Base-by-base conservation (phyloP, 352 stramenopile species). In the Pythium folliculosum region DNA sequence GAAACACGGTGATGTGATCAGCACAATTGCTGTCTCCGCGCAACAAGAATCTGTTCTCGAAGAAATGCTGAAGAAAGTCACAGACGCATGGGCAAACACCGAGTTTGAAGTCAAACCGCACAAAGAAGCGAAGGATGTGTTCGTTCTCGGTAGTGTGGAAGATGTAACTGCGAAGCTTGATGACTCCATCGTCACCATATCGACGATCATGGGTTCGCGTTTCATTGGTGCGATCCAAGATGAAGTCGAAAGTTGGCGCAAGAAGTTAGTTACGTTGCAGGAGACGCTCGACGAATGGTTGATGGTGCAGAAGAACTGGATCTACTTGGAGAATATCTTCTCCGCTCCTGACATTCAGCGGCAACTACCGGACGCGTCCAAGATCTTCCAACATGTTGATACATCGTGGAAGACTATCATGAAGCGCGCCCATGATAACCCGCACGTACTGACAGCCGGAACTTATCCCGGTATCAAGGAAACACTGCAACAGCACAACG, bases 21-120 rank as follows among this genome's bases (percentile, higher is more conserved):
- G 80, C 25, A 73, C 77, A 5, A 88, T 97, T 40, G 85, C 91
- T 0, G 91, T 95, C 1, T 77, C 90, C 0, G 91, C 94, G 0
- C 88, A 97, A 56, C 92, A 98, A 58, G 94, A 98, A 71, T 69
- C 77, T 0, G 90, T 98, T 1, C 76, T 98, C 0, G 94, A 98
- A 63, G 91, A 94, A 63, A 98, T 97, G 91, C 86, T 98, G 25
- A 85, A 88, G 27, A 98, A 98, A 70, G 90, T 98, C n/a, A 92
- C 79, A 0, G 77, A 87, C n/a, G 85, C 78, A 8, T 98, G 94
- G 94, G 77, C 90, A 1, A 86, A 76, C 6, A 93, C 85, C 5
- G 90, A 98, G 69, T 97, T 98, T 50, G 90, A 98, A 44, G 90
- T 98, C 13, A 97, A 97, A 47, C 71, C 69, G 2, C 97, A 98